phyloP scores from a whole-genome alignment of 345 rosid genomes.

The Fremontodendron californicum region DNA sequence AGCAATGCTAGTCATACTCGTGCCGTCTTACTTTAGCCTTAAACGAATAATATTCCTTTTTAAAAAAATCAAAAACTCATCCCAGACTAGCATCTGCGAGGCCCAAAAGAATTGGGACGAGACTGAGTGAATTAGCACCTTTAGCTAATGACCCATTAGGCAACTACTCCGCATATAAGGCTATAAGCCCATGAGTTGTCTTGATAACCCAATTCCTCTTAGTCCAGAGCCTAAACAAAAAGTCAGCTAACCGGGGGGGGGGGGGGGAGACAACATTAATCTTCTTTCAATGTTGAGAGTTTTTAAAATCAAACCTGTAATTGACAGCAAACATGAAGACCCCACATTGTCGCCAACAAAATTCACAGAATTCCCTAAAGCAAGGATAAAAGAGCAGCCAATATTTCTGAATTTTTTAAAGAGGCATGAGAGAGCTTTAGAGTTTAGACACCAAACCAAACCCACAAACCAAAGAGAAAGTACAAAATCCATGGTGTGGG shows the following conservation, averaged over 20 bases:
- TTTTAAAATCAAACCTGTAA: neutral
- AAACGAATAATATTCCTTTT: too few species aligned
- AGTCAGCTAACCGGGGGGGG: neutral
- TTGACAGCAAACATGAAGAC: neutral
- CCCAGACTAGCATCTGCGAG: neutral
- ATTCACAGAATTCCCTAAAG: neutral
- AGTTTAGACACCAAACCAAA: neutral
- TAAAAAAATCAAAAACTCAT: too few species aligned
- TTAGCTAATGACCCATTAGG: neutral
- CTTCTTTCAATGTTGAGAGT: neutral
- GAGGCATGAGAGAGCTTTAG: neutral
- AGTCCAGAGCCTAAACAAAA: neutral
- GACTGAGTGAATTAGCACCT: neutral
- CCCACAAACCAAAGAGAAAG: neutral
- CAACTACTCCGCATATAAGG: neutral
- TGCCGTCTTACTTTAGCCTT: neutral
- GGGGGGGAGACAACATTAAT: neutral
- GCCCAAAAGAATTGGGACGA: neutral
- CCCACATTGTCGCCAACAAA: slow-evolving; percentile 13
- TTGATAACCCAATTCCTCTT: neutral
- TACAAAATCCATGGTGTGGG: slow-evolving; percentile 5
- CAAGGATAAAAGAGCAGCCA: slow-evolving; percentile 30
- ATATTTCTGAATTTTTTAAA: slow-evolving; percentile 5
- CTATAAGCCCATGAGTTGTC: neutral
- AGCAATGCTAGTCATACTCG: neutral